These are phyloP conservation scores for Pestalotiopsis sp. DNA, from an alignment of 2,329 filamentous ascomycete genomes.

Conservation along the genomic window DNA sequence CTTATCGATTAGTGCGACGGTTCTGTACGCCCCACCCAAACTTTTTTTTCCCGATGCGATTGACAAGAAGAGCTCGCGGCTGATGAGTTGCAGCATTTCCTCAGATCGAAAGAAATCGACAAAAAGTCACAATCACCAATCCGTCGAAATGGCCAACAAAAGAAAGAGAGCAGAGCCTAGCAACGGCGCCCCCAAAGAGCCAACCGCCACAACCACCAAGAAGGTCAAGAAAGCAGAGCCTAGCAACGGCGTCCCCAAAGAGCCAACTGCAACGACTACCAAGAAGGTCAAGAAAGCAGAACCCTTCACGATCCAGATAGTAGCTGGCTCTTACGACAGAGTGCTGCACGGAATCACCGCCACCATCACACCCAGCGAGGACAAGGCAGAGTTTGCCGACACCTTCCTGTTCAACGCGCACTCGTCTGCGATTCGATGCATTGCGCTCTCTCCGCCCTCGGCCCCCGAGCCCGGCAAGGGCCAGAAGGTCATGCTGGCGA, in stretches of 20 bases:
- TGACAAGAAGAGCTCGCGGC: not conserved
- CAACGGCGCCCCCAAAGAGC: conserved; percentile 23
- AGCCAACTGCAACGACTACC: conserved; percentile 15
- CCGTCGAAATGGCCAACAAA: conserved; percentile 30
- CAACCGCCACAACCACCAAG: conserved; percentile 18
- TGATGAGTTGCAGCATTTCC: not conserved
- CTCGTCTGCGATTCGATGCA: conserved; percentile 81
- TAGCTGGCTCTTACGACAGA: conserved; percentile 92
- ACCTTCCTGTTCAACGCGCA: conserved; percentile 97
- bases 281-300: conserved; percentile 28
- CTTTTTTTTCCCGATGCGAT: not conserved
- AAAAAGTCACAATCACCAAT: not conserved
- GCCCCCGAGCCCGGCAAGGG: conserved; percentile 57
- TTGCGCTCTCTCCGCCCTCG: conserved; percentile 80
- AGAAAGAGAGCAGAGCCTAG: conserved; percentile 45
- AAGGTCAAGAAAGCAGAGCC: conserved; percentile 32
- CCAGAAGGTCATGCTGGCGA: conserved; percentile 88
- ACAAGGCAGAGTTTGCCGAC: conserved; percentile 72
- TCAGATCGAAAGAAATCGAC: too few relatives aligned
- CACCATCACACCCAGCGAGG: conserved; percentile 51
- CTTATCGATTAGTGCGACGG: not conserved
- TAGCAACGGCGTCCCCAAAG: conserved; percentile 22
- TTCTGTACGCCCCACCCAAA: conserved; percentile 1
- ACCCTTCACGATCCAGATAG: conserved; percentile 74
- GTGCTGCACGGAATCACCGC: conserved; percentile 88